Evolutionary conservation across 441 rosid species (phyloP), one percentile per base, ranked within the genome.

Genomic region (Adansonia madagascariensis): DNA sequence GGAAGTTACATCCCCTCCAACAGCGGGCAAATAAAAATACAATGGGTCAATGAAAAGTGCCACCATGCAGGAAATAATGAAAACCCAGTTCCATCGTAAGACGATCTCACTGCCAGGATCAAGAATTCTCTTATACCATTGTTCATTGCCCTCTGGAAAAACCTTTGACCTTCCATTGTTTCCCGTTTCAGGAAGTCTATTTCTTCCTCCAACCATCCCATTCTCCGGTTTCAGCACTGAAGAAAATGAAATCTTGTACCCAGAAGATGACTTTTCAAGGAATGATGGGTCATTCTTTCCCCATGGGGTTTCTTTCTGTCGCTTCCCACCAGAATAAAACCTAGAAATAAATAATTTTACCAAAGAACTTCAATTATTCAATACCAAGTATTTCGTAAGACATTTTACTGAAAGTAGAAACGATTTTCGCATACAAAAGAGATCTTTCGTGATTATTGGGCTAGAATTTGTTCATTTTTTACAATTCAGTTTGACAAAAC

Each of bases 41-140:
- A 95, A 73, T 0, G 97, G 98, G 80, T 95, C 99, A 49, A 93
- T 84, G 84, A 95, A 95, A 79, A 95, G 97, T 43, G 99, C 97
- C 62, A 92, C 81, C 87, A 95, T 84, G 78, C 97, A 90, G 0
- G 97, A 82, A 74, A 91, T 65, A 41, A 95, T 91, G 84, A 95
- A 93, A 72, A 93, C 85, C 87, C 93, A 85, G 76, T 93, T 95
- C 99, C 98, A 95, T 71, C 77, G 84, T 79, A 91, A 82, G 77
- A 95, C 90, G 18, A 89, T 89, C 79, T 93, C 93, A 61, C 97
- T 91, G 46, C 93, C 94, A 0, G 99, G 99, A 81, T 93, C 98
- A 59, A 93, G 95, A 61, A 93, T 91, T 57, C 82, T 92, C 73
- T 75, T 89, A 86, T 82, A 82, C 98, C 95, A 92, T 3, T 91